Evolutionary conservation across 2,329 filamentous ascomycete genomes (phyloP), one percentile per base, ranked within the genome.

Genomic region (Chrysosporium queenslandicum): DNA sequence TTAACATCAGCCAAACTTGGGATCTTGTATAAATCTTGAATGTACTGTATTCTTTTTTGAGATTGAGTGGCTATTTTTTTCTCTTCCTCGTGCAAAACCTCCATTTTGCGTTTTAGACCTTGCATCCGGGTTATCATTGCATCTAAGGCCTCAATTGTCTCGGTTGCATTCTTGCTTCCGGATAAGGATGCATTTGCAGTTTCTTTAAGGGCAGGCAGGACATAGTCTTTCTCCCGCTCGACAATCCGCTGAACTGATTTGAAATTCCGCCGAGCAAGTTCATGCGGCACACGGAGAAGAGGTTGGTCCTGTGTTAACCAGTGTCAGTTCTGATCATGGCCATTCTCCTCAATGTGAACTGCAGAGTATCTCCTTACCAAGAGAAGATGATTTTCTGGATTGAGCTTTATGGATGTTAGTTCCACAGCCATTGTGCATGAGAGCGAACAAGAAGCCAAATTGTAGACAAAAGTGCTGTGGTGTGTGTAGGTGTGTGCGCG

Each of bases 251-350:
- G 74, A 40, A 84, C 82, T 2, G 84, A 82, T 63, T 94, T 92
- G 72, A 97, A 94, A 72, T 94, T 97, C 68, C 92, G 91, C 52
- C 89, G 85, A 20, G 94, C 83, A 53, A 96, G 85, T 67, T 97
- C 92, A 70, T 91, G 85, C 16, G 92, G 92, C 20, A 97, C 81
- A 30, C 90, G 88, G 59, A 98, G 82, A 59, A 97, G 85, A 3
- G 91, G 86, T 78, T 97, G 91, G 65, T 98, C 92, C 89, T 91
- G 34, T 27, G 42, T 46, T 36, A 43, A 46, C 47, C 43, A 18
- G 14, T 7, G 29, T 37, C 23, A 30, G 42, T 36, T 47, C 37
- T 40, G 11, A 34, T 30, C 32, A 18, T 43, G 23, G 21, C 1
- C 11, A 14, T 34, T 23, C 55, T 50, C 52, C 39, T 32, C 42